These are phyloP conservation scores for Botrytis fragariae DNA, from an alignment of 2,329 filamentous ascomycete species.

Conservation along the genomic window DNA sequence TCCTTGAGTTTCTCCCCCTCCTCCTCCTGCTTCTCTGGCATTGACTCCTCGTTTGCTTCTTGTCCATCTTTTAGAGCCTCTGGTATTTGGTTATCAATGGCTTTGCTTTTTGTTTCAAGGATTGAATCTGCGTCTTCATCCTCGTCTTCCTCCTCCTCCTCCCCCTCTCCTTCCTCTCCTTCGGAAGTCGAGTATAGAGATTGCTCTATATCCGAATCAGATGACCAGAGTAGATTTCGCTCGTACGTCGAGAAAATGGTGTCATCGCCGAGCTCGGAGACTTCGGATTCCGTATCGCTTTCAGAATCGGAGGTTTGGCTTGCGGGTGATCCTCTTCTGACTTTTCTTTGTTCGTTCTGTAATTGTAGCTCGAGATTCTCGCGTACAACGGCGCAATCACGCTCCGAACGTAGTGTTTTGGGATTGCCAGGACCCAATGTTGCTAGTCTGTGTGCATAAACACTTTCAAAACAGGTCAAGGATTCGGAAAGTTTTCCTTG, in stretches of 20 bases:
- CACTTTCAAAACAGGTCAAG: background rate
- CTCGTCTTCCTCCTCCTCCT: too few relatives aligned
- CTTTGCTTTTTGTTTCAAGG: background rate
- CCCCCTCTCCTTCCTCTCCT: too few relatives aligned
- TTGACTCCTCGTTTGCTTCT: background rate
- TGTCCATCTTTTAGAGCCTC: background rate
- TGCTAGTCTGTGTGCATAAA: rapidly evolving
- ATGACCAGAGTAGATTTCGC: background rate
- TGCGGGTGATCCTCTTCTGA: background rate
- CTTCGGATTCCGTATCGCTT: background rate
- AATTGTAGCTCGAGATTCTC: background rate
- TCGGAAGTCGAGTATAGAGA: background rate
- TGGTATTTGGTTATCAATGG: background rate
- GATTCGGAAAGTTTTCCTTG: background rate
- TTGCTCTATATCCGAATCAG: background rate
- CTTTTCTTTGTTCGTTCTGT: background rate
- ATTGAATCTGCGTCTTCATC: background rate
- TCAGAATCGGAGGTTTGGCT: background rate
- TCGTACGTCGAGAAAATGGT: background rate
- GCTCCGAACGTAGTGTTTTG: rapidly evolving
- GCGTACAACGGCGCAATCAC: background rate
- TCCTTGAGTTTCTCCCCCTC: background rate
- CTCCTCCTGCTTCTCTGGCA: background rate
- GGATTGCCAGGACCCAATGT: background rate
- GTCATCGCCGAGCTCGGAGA: background rate